phyloP scores from a whole-genome alignment of 2,329 filamentous ascomycete species.

The Fusarium stilboides region DNA sequence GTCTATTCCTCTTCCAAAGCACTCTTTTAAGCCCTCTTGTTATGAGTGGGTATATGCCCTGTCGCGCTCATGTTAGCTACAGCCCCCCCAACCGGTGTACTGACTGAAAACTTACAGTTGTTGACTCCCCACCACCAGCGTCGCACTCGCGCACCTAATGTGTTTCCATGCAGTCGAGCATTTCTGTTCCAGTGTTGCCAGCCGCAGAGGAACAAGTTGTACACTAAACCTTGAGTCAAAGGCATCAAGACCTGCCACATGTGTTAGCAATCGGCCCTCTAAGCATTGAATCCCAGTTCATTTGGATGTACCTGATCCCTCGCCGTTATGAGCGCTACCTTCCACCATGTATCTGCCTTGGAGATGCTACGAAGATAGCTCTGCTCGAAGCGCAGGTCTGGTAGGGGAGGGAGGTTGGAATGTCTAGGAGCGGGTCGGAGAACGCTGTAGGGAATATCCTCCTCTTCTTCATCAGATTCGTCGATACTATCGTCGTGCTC shows the following conservation, averaged over 20 bases:
- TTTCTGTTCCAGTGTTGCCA: conserved; percentile 93
- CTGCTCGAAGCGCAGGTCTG: conserved; percentile 96
- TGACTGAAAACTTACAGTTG: conserved; percentile 66
- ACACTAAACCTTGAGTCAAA: conserved; percentile 88
- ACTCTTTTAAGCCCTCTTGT: conserved; percentile 27
- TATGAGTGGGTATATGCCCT: conserved; percentile 73
- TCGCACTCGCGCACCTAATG: conserved; percentile 81
- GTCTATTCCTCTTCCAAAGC: conserved; percentile 1
- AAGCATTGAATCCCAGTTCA: not conserved
- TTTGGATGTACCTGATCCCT: conserved; percentile 81
- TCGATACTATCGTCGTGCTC: conserved; percentile 56
- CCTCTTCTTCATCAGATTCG: conserved; percentile 62
- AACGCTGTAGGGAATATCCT: conserved; percentile 78
- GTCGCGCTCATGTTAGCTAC: conserved; percentile 9
- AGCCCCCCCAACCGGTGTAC: not conserved
- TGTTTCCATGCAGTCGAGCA: conserved; percentile 82
- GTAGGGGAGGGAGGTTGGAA: conserved; percentile 74
- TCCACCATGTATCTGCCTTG: conserved; percentile 83
- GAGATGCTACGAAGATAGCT: conserved; percentile 94
- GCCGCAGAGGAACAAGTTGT: conserved; percentile 86
- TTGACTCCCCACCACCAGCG: conserved; percentile 98
- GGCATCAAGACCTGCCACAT: conserved; percentile 81
- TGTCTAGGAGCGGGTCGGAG: conserved; percentile 67
- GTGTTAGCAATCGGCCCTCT: not conserved
- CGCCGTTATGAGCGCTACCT: conserved; percentile 85